These are phyloP conservation scores for Alternaria angustiovoidea DNA, from an alignment of 2,329 filamentous ascomycete species.

Conservation along the genomic window DNA sequence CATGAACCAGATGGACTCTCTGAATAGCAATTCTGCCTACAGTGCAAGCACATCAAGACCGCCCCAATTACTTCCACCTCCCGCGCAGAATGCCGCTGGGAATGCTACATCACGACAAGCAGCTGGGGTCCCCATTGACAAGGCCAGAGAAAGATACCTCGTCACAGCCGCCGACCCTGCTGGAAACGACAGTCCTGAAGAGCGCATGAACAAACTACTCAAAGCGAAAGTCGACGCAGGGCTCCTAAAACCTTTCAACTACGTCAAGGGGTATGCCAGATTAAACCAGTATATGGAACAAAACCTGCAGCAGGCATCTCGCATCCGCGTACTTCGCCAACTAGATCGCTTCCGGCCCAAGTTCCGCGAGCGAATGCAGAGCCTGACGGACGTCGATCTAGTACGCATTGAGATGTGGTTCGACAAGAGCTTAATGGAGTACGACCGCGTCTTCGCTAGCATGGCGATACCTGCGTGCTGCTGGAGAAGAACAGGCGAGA, in stretches of 20 bases:
- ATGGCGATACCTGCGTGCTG: constrained; percentile 99
- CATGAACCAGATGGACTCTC: constrained; percentile 53
- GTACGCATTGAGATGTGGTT: constrained; percentile 99
- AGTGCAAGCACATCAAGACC: constrained; percentile 58
- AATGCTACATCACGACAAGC: constrained; percentile 68
- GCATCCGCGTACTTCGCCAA: constrained; percentile 90
- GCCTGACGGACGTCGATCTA: constrained; percentile 90
- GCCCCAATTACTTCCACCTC: constrained; percentile 51
- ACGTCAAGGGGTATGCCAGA: constrained; percentile 93
- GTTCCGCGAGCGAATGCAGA: constrained; percentile 93
- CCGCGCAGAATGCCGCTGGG: constrained; percentile 55
- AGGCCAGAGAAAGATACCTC: constrained; percentile 86
- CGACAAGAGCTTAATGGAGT: constrained; percentile 94
- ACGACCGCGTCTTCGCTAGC: constrained; percentile 96
- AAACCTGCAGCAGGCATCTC: constrained; percentile 81
- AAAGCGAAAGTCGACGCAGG: constrained; percentile 97
- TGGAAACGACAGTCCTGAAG: constrained; percentile 83
- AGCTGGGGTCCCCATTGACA: constrained; percentile 71
- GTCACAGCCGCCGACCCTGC: constrained; percentile 95
- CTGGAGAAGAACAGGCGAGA: constrained; percentile 96
- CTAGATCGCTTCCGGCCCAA: constrained; percentile 93
- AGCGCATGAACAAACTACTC: constrained; percentile 92
- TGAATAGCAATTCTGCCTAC: constrained; percentile 44
- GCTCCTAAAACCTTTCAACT: constrained; percentile 95
- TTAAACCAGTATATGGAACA: constrained; percentile 91